phyloP scores from a whole-genome alignment of 352 stramenopile genomes.

The Globisporangium uncinulatum region DNA sequence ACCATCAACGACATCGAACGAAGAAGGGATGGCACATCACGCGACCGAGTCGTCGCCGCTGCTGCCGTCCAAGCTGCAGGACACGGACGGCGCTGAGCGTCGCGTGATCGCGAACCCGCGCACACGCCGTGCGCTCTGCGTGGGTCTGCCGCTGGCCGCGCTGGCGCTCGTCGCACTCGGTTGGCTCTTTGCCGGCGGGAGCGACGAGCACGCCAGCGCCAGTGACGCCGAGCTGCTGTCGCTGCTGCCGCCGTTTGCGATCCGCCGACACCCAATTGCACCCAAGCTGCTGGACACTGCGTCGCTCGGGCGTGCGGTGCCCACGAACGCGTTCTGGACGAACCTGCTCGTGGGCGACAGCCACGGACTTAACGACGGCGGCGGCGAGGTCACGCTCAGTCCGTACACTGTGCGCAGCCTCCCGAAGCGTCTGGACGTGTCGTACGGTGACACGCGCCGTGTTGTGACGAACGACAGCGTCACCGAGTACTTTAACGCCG shows the following conservation, averaged over 20 bases:
- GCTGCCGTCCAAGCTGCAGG: conserved; percentile 24
- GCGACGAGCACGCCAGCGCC: conserved; percentile 10
- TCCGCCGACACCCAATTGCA: conserved; percentile 48
- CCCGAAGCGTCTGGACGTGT: conserved; percentile 67
- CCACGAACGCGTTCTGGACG: conserved; percentile 89
- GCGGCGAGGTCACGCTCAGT: conserved; percentile 69
- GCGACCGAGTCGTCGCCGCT: conserved; percentile 52
- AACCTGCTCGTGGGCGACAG: conserved; percentile 79
- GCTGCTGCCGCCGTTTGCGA: conserved; percentile 49
- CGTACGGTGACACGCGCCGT: conserved; percentile 75
- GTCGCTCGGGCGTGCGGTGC: conserved; percentile 43
- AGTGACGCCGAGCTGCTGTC: conserved; percentile 44
- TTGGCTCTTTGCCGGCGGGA: conserved; percentile 25
- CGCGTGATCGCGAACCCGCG: conserved; percentile 1
- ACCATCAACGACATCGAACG: no score
- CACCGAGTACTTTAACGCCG: conserved; percentile 78
- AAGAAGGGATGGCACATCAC: conserved; percentile 1
- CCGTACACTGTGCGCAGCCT: conserved; percentile 79
- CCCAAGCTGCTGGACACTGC: conserved; percentile 49
- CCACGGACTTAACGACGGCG: conserved; percentile 66
- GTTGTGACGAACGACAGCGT: conserved; percentile 50
- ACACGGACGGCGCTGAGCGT: conserved; percentile 7
- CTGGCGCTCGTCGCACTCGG: conserved; percentile 45
- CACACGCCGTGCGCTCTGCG: conserved; percentile 44
- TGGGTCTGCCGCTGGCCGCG: conserved; percentile 43